Base-by-base conservation (phyloP, 805 yeast genomes). In the Ogataea minuta region DNA sequence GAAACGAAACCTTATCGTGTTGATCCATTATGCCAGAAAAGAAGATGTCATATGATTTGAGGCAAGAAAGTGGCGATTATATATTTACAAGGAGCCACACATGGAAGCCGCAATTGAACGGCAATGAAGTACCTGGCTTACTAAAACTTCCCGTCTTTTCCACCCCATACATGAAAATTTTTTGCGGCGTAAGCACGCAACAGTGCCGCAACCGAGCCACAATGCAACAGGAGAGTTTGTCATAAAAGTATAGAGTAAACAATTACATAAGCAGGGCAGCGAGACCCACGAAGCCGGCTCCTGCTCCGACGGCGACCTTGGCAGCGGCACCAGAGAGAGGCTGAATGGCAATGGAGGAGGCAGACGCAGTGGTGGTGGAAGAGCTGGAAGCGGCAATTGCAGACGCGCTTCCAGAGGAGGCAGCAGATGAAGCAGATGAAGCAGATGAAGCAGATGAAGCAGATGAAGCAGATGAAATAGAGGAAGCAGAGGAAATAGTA, bases 211-310 rank as follows among this genome's bases (percentile, higher is more conserved):
- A 19, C 8, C 21, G 21, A 19, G 41, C 41, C 41, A 37, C 35
- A 31, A 13, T 24, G 9, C 35, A 14, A 31, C 35, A 30, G n/a
- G 2, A n/a, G 4, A 9, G 11, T 11, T 2, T 30, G 33, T 20
- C 25, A 13, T 20, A n/a, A 14, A 10, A 2, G 25, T 11, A n/a
- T 12, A 19, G 24, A 17, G 23, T 28, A 10, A 10, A 12, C 11
- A 3, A 28, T 41, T 44, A 51, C 42, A 51, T 43, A 42, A 51
- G 45, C 41, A 49, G 28, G 33, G 47, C 54, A 27, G 46, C 52
- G 14, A 48, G 25, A 26, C 50, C 54, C 27, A 48, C 34, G 12
- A 49, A 9, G 37, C 45, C 50, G 11, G 52, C 51, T 40, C 53
- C 56, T n/a, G 49, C 50, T 33, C 49, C 50, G 15, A 46, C 31